Conservation (phyloP, 108 stramenopile genomes). For the Nitzschia inconspicua region DNA sequence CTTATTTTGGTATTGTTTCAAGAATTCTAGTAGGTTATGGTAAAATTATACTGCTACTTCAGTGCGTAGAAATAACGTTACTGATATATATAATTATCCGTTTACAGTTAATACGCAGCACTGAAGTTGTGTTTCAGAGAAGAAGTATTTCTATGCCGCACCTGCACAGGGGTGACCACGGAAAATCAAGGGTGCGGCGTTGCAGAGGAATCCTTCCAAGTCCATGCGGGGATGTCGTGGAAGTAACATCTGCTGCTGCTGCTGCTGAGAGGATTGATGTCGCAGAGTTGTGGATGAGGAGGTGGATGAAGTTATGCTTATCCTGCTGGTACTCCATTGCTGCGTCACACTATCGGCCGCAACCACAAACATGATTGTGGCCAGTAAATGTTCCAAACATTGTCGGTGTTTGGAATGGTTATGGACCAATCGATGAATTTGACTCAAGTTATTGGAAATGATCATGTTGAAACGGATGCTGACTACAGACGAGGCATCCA, state of each 20-base stretch:
- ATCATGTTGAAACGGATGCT: conserved; percentile 25
- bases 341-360: conserved; percentile 8
- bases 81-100: no score
- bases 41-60: no score
- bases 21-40: no score
- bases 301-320: no score
- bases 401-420: conserved; percentile 10
- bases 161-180: conserved; percentile 2
- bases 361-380: conserved; percentile 24
- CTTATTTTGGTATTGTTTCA: no score
- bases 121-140: neutral
- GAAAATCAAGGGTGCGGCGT: conserved; percentile 1
- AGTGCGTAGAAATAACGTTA: no score
- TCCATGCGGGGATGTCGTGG: conserved; percentile 1
- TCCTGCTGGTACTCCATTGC: no score
- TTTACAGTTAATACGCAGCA: no score
- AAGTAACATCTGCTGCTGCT: neutral
- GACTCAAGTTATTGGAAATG: conserved; percentile 29
- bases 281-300: no score
- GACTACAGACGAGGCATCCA: neutral
- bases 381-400: conserved; percentile 26
- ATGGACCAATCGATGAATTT: conserved; percentile 19
- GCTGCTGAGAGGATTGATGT: neutral
- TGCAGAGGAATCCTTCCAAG: conserved; percentile 9
- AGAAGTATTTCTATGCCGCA: conserved; percentile 5